These are phyloP conservation scores for Viola pubescens DNA, from an alignment of 441 rosid genomes.

Conservation along the genomic window DNA sequence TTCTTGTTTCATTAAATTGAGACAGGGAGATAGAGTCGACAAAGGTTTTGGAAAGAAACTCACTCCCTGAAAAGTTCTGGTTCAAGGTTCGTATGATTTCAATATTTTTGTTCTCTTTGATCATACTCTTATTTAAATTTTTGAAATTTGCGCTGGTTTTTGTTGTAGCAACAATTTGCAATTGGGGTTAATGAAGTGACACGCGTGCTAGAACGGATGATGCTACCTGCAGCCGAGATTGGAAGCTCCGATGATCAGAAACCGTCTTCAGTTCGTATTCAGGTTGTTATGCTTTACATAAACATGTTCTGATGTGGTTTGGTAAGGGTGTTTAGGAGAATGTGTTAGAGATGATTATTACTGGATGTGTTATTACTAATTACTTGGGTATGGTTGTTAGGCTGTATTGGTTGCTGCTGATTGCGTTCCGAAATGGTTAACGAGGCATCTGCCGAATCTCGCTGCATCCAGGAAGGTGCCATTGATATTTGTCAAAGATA, in stretches of 20 bases:
- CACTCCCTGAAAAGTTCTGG: constrained; percentile 80
- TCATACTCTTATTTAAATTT: no score
- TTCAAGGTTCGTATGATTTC: constrained; percentile 45
- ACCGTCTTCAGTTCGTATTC: constrained; percentile 43
- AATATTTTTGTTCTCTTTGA: neutral
- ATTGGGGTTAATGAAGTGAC: constrained; percentile 92
- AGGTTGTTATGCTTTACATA: constrained; percentile 31
- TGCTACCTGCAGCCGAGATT: constrained; percentile 33
- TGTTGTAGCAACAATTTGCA: constrained; percentile 67
- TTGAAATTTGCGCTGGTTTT: neutral
- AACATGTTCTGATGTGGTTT: no score
- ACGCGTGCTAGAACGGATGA: constrained; percentile 72
- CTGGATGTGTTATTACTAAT: neutral
- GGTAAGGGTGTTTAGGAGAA: no score
- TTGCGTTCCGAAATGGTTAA: constrained; percentile 73
- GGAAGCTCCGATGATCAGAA: constrained; percentile 15
- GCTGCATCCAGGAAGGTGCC: constrained; percentile 71
- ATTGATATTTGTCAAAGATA: constrained; percentile 45
- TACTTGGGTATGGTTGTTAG: constrained; percentile 19
- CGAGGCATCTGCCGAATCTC: constrained; percentile 60
- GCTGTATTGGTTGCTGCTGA: constrained; percentile 63
- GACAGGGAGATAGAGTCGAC: constrained; percentile 54
- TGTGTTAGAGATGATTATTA: no score
- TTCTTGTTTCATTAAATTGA: neutral
- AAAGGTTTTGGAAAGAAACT: constrained; percentile 37